Evolutionary conservation across 2,329 filamentous ascomycete species (phyloP).

Genomic region (Pseudogymnoascus sp.): DNA sequence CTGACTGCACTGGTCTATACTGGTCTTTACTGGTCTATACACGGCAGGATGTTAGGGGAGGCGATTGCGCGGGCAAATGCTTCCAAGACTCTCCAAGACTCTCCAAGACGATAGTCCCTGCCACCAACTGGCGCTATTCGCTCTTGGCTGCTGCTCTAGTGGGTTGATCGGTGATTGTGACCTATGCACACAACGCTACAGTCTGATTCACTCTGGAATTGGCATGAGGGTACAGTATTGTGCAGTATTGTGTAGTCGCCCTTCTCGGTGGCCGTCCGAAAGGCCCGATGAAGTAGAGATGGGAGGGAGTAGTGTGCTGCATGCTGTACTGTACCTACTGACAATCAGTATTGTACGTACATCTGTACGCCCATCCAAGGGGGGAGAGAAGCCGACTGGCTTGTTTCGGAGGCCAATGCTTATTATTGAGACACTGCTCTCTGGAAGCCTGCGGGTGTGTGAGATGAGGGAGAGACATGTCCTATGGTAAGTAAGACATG

Average conservation of each 20-base stretch:
- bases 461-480: conserved; percentile 1
- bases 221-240: too few species aligned
- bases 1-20: too few species aligned
- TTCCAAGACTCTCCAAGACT: neutral
- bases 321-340: neutral
- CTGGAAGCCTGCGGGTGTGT: neutral
- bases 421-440: neutral
- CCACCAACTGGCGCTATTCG: neutral
- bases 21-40: too few species aligned
- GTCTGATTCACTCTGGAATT: neutral
- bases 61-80: neutral
- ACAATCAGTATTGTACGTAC: neutral
- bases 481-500: neutral
- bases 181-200: neutral
- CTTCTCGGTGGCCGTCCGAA: neutral
- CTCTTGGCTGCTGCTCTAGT: neutral
- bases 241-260: too few species aligned
- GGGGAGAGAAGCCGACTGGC: neutral
- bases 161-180: neutral
- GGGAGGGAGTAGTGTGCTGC: too few species aligned
- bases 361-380: too few species aligned
- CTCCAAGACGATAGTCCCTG: conserved; percentile 6
- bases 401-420: neutral
- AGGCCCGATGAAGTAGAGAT: neutral
- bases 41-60: neutral